These are phyloP conservation scores for Chlorella sp. DNA, from an alignment of 139 green algal genomes.

Conservation along the genomic window DNA sequence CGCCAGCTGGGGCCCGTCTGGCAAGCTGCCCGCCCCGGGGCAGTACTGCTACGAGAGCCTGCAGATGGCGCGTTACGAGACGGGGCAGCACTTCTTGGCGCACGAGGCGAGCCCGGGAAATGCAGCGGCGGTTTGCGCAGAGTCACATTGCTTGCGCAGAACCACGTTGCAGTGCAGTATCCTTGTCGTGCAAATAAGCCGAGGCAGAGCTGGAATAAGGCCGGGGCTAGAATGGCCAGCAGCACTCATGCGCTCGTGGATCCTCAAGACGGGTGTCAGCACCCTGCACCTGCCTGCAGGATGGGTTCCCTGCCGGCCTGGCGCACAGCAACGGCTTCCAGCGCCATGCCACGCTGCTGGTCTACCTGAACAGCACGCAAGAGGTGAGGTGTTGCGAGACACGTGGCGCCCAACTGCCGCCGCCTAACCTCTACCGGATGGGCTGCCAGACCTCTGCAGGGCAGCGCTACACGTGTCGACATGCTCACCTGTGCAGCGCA, in stretches of 20 bases:
- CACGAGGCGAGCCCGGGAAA: conserved; percentile 58
- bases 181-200: no score
- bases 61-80: conserved; percentile 70
- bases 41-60: conserved; percentile 73
- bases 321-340: conserved; percentile 75
- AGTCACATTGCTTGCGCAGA: no score
- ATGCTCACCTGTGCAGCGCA: no score
- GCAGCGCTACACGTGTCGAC: no score
- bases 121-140: no score
- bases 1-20: conserved; percentile 49
- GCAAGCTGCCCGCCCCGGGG: conserved; percentile 50
- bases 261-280: no score
- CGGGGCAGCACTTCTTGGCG: conserved; percentile 69
- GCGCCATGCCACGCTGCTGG: conserved; percentile 75
- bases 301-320: conserved; percentile 67
- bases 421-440: not conserved
- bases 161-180: no score
- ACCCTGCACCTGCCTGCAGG: conserved; percentile 35
- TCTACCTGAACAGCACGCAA: conserved; percentile 55
- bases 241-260: no score
- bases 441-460: not conserved
- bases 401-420: no score
- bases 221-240: no score
- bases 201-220: no score
- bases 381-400: not conserved